phyloP scores from a whole-genome alignment of 208 protist genomes.

The Ichthyophonus hoferi region DNA sequence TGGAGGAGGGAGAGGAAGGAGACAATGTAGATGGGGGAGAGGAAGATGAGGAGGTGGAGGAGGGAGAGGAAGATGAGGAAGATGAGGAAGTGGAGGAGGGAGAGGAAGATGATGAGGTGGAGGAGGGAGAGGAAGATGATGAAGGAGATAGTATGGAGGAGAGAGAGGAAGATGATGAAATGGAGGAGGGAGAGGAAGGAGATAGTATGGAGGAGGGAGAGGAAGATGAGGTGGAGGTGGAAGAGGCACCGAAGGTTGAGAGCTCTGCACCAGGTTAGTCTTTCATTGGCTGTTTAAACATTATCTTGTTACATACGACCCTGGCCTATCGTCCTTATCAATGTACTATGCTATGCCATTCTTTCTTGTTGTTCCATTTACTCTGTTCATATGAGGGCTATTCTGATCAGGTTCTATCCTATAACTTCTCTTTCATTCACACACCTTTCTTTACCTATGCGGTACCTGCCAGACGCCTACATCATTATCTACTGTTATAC shows the following conservation, averaged over 20 bases:
- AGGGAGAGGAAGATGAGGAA: background rate
- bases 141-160: slow-evolving; percentile 8
- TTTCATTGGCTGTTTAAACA: no score
- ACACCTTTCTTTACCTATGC: no score
- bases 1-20: background rate
- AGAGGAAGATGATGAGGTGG: background rate
- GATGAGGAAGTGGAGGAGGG: background rate
- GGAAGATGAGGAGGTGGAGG: background rate
- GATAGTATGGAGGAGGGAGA: background rate
- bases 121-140: background rate
- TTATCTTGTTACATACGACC: no score
- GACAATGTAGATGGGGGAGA: background rate
- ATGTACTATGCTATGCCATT: no score
- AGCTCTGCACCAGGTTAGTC: no score
- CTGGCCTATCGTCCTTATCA: no score
- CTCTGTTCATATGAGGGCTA: no score
- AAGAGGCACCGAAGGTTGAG: background rate
- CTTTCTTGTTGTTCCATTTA: no score
- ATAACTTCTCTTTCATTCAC: no score
- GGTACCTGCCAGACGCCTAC: no score
- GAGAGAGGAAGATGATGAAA: background rate
- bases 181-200: slow-evolving; percentile 1
- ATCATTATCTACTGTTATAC: no score
- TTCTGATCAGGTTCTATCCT: no score
- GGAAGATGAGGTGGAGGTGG: background rate